Conservation (phyloP, 176 grass and related monocot genomes). For the Triticum urartu region DNA sequence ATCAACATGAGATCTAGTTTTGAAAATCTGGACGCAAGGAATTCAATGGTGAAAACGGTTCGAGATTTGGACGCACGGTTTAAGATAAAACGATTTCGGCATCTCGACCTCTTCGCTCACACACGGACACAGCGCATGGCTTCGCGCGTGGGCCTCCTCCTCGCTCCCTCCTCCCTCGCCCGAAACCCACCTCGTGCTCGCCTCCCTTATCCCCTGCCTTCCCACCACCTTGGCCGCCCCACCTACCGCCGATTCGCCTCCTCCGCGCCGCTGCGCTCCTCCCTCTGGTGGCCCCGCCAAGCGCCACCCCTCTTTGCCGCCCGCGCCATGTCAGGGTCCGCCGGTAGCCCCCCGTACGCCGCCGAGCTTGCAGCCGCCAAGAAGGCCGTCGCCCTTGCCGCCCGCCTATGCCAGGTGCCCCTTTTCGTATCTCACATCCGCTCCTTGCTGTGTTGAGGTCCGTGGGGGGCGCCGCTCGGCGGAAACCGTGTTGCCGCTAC, state of each 20-base stretch:
- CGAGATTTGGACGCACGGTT: too few relatives aligned
- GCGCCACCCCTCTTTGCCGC: not conserved
- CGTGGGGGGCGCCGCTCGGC: too few relatives aligned
- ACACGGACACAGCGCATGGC: slow-evolving; percentile 18
- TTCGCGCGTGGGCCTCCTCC: slow-evolving; percentile 27
- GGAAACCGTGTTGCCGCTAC: not conserved
- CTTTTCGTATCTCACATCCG: not conserved
- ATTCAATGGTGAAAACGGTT: too few relatives aligned
- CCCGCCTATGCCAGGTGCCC: slow-evolving; percentile 84
- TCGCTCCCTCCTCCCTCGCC: not conserved
- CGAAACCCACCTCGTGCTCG: not conserved
- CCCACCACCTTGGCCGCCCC: not conserved
- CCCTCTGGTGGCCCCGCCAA: not conserved
- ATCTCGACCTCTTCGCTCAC: too few relatives aligned
- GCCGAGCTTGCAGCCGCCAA: slow-evolving; percentile 88
- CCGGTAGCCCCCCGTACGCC: slow-evolving; percentile 49
- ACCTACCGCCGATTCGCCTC: slow-evolving; percentile 1
- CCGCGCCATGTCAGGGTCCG: slow-evolving; percentile 26
- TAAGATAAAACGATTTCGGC: too few relatives aligned
- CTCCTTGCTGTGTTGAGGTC: not conserved
- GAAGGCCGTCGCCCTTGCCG: slow-evolving; percentile 81
- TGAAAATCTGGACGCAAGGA: too few relatives aligned
- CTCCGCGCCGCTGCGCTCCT: not conserved
- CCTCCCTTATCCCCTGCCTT: not conserved
- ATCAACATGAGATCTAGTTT: too few relatives aligned